These are phyloP conservation scores for Leccinum huronense DNA, from an alignment of 1,284 basidiomycete species.

Conservation along the genomic window DNA sequence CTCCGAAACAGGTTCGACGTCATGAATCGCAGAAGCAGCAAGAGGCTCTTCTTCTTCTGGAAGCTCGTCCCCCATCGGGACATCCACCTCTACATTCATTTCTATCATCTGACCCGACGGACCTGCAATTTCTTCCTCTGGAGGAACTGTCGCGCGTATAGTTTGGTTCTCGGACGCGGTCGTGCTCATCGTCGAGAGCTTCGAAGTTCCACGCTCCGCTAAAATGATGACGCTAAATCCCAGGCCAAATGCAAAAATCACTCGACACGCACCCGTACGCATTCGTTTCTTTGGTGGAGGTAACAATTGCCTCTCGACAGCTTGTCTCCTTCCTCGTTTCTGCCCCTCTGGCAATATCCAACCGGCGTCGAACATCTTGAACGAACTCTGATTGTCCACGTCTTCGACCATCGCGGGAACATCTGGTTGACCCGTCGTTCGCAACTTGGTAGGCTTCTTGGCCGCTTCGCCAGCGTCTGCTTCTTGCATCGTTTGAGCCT, in stretches of 20 bases:
- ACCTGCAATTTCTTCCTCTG: conserved; percentile 22
- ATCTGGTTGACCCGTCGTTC: conserved; percentile 35
- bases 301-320: conserved; percentile 41
- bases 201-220: conserved; percentile 46
- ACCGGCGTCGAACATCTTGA: conserved; percentile 81
- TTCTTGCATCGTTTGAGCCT: conserved; percentile 12
- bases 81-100: conserved; percentile 20
- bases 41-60: conserved; percentile 13
- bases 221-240: neutral
- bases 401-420: conserved; percentile 55
- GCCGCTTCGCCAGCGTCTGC: conserved; percentile 14
- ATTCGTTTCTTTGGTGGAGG: conserved; percentile 51
- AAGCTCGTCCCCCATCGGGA: conserved; percentile 19
- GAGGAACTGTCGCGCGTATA: conserved; percentile 22
- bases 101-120: conserved; percentile 28
- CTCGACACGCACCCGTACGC: conserved; percentile 45
- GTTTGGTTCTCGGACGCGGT: conserved; percentile 50
- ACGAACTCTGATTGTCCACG: conserved; percentile 72
- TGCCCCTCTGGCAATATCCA: conserved; percentile 85
- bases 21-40: conserved; percentile 1
- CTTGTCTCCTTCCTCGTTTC: conserved; percentile 53
- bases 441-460: conserved; percentile 24
- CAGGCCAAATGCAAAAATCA: neutral
- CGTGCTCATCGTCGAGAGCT: conserved; percentile 51
- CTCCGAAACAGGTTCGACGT: conserved; percentile 8